Evolutionary conservation across 2,329 filamentous ascomycete genomes (phyloP).

Genomic region (Colletotrichum siamense): DNA sequence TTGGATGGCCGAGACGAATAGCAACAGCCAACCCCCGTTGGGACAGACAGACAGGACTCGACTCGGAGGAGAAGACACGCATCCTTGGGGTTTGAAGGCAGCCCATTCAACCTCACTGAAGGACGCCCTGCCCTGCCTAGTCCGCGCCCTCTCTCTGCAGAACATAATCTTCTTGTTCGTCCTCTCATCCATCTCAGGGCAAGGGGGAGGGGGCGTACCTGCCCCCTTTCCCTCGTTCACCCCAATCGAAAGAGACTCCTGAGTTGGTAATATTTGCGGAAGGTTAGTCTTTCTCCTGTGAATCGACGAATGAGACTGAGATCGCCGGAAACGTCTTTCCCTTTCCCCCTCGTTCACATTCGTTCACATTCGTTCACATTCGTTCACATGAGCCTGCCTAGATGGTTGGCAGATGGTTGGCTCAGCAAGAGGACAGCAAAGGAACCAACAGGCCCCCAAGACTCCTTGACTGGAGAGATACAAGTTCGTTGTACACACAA

Average conservation of each 20-base stretch:
- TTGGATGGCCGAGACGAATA: neutral
- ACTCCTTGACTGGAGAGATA: neutral
- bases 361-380: neutral
- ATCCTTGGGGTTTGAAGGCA: neutral
- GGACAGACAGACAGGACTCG: neutral
- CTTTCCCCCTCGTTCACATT: neutral
- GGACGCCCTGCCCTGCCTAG: neutral
- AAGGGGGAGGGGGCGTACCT: neutral
- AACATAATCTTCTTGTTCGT: neutral
- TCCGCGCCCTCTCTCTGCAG: neutral
- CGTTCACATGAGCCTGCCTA: neutral
- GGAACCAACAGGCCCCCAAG: neutral
- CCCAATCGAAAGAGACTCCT: neutral
- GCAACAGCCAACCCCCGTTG: neutral
- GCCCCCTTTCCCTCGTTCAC: neutral
- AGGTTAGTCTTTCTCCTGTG: neutral
- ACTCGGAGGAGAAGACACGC: neutral
- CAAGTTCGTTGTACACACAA: neutral
- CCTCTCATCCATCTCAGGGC: neutral
- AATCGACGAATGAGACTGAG: neutral
- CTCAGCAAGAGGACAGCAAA: neutral
- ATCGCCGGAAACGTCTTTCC: neutral
- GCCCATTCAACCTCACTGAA: neutral
- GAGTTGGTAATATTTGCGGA: neutral
- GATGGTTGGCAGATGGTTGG: neutral